Evolutionary conservation across 805 yeast species (phyloP).

Genomic region (Candida insectalens): DNA sequence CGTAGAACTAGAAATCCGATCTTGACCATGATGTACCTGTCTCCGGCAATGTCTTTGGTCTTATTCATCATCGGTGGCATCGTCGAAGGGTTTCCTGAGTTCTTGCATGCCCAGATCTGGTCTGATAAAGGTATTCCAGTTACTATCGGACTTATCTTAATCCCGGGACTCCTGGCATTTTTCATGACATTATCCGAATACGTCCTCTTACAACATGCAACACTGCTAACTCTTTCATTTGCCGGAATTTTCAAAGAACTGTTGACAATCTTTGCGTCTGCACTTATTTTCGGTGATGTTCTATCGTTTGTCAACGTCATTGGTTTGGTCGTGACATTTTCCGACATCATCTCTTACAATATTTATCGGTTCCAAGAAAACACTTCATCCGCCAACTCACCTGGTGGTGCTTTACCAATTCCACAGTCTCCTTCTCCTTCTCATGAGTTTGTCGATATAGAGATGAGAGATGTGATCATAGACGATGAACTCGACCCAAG

Average conservation of each 20-base stretch:
- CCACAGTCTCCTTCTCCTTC: constrained; percentile 1
- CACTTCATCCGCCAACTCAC: background rate
- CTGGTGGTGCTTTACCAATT: background rate
- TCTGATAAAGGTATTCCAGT: constrained; percentile 39
- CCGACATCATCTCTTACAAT: constrained; percentile 81
- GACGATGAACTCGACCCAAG: constrained; percentile 1
- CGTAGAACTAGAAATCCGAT: constrained; percentile 64
- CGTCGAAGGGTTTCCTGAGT: constrained; percentile 58
- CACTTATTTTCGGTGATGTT: constrained; percentile 66
- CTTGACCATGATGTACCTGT: constrained; percentile 69
- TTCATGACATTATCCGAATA: constrained; percentile 86
- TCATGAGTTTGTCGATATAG: constrained; percentile 14
- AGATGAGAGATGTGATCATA: constrained; percentile 6
- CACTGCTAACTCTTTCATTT: constrained; percentile 76
- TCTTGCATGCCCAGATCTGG: constrained; percentile 56
- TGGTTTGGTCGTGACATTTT: constrained; percentile 67
- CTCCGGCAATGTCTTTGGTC: constrained; percentile 72
- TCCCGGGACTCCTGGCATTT: constrained; percentile 85
- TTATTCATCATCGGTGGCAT: constrained; percentile 53
- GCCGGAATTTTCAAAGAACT: constrained; percentile 93
- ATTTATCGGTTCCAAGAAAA: constrained; percentile 40
- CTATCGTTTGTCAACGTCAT: constrained; percentile 57
- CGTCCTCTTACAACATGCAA: constrained; percentile 69
- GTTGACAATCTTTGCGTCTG: constrained; percentile 61
- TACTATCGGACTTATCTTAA: constrained; percentile 49